These are phyloP conservation scores for Xerocomellus chrysenteron DNA, from an alignment of 768 basidiomycete species.

Conservation along the genomic window DNA sequence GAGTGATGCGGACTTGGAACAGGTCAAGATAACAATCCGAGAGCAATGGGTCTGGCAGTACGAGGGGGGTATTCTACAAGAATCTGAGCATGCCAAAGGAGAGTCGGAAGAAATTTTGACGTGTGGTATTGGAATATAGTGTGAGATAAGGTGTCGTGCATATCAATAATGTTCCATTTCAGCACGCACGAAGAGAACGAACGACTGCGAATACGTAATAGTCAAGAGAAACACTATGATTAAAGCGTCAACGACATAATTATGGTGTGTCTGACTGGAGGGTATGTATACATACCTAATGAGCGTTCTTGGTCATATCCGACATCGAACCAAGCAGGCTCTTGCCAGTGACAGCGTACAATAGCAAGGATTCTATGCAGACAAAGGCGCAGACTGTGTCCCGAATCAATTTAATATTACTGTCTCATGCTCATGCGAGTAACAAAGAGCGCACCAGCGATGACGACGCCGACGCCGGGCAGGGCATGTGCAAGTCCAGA, in stretches of 20 bases:
- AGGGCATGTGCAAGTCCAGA: constrained; percentile 10
- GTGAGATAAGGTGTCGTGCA: neutral
- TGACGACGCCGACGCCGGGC: constrained; percentile 8
- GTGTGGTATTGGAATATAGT: neutral
- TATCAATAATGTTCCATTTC: neutral
- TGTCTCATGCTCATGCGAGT: neutral
- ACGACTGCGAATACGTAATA: neutral
- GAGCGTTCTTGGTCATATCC: neutral
- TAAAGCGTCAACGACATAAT: constrained; percentile 12
- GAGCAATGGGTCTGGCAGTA: neutral
- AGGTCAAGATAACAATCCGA: neutral
- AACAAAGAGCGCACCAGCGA: constrained; percentile 18
- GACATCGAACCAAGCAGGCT: neutral
- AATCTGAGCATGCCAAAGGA: neutral
- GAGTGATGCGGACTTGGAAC: neutral
- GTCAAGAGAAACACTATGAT: neutral
- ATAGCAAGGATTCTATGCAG: constrained; percentile 9
- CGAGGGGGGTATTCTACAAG: neutral
- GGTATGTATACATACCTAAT: constrained; percentile 7
- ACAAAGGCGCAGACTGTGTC: constrained; percentile 8
- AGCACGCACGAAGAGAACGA: neutral
- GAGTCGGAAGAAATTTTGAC: neutral
- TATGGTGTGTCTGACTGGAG: constrained; percentile 19
- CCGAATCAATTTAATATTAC: neutral
- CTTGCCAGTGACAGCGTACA: constrained; percentile 9